Base-by-base conservation (phyloP, 2,329 filamentous ascomycete species). In the Chrysoporthe deuterocubensis region DNA sequence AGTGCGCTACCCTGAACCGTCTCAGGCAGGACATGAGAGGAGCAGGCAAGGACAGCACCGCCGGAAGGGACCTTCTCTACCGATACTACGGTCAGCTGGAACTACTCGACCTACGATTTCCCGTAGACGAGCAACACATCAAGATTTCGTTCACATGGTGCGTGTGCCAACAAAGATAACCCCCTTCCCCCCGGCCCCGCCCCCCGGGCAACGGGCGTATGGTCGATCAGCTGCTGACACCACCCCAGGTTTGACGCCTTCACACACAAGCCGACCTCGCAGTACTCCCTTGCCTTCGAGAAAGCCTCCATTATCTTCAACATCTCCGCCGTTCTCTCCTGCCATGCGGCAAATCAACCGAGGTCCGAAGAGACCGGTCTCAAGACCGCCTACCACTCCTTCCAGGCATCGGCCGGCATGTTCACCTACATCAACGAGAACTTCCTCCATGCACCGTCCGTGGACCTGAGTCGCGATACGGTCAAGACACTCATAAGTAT, bases 401-500 rank as follows among this genome's bases (percentile, higher is more conserved):
- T 98, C 82, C 96, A 99, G 79, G 96, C 96, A 52, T 94, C 95
- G 8, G 96, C 96, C 11, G 96, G 96, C 82, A 99, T 99, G 96
- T 99, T 98, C 79, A 98, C 95, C 64, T 99, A 99, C 76, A 99
- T 99, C 82, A 99, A 99, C 80, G 96, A 99, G 81, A 99, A 99
- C 81, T 99, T 99, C 78, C 84, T 99, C 46, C 96, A 99, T 75
- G 96, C 96, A 1, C 96, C 96, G 0, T 97, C 94, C 9, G 94
- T 93, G n/a, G 96, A 99, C 76, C 81, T 99, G 60, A 98, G 94
- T 78, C 85, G 96, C 69, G 95, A 99, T 62, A 99, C 96, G 0
- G 93, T 99, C 75, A 97, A 97, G 81, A 94, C 93, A 0, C 81
- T 99, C 72, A 98, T 99, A 76, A 88, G 90, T 63, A 89, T 99